Evolutionary conservation across 2,329 filamentous ascomycete species (phyloP).

Genomic region (Diaporthe eres): DNA sequence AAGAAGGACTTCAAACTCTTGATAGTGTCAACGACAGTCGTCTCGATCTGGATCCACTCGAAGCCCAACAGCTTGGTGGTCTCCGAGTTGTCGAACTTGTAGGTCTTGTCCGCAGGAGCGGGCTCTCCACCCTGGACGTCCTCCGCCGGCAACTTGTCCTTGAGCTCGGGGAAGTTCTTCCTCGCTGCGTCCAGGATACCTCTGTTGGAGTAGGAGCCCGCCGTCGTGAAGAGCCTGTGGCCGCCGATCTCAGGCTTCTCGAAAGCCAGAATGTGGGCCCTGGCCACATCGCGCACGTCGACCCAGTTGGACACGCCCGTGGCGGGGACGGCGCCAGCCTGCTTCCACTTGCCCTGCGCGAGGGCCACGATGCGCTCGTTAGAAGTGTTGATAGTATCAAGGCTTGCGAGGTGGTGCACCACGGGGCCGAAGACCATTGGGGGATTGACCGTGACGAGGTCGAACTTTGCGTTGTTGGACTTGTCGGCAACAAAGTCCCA

Average conservation of each 20-base stretch:
- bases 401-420: slow-evolving; percentile 60
- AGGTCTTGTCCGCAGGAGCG: slow-evolving; percentile 58
- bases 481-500: slow-evolving; percentile 63
- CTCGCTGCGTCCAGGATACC: slow-evolving; percentile 60
- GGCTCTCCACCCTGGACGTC: slow-evolving; percentile 60
- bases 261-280: slow-evolving; percentile 66
- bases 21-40: slow-evolving; percentile 74
- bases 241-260: slow-evolving; percentile 64
- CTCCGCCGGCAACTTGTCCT: slow-evolving; percentile 61
- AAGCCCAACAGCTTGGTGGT: slow-evolving; percentile 73
- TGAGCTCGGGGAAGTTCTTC: slow-evolving; percentile 64
- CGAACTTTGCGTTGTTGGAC: slow-evolving; percentile 59
- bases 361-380: slow-evolving; percentile 66
- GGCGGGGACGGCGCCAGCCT: slow-evolving; percentile 53
- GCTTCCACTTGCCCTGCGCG: slow-evolving; percentile 65
- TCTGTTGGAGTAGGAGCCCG: slow-evolving; percentile 62
- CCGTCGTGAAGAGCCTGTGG: slow-evolving; percentile 64
- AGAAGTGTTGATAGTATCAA: slow-evolving; percentile 66
- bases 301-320: slow-evolving; percentile 62
- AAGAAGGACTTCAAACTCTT: slow-evolving; percentile 71
- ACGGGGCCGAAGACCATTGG: slow-evolving; percentile 69
- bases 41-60: slow-evolving; percentile 73
- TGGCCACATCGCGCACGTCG: slow-evolving; percentile 70
- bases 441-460: slow-evolving; percentile 68
- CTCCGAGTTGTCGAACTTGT: slow-evolving; percentile 70